A percentile compares a stretch with the other conserved stretches of the same genome.
phyloP scores from a whole-genome alignment of 2,329 filamentous ascomycete genomes.

The Penicillium expansum region DNA sequence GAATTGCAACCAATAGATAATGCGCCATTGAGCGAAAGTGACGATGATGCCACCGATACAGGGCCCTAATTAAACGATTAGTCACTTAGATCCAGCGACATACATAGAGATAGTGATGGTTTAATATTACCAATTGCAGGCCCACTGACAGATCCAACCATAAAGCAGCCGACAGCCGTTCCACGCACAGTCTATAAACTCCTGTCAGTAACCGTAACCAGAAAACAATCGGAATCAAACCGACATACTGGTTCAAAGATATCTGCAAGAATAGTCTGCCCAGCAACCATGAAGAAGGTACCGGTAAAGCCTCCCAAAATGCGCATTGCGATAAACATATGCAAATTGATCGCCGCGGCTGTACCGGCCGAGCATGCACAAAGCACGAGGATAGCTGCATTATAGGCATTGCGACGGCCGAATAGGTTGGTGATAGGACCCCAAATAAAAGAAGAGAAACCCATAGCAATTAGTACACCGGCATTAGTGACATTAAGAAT shows the following conservation, averaged over 20 bases:
- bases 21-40: conserved; percentile 69
- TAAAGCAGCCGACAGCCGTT: conserved; percentile 46
- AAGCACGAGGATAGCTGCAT: conserved; percentile 34
- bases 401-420: conserved; percentile 34
- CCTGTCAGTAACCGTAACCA: neutral
- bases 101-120: neutral
- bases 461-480: conserved; percentile 40
- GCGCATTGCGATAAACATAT: conserved; percentile 38
- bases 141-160: conserved; percentile 44
- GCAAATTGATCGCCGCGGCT: conserved; percentile 31
- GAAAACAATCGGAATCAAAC: neutral
- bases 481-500: conserved; percentile 39
- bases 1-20: conserved; percentile 76
- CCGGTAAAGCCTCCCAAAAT: conserved; percentile 38
- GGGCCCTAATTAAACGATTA: conserved; percentile 28
- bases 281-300: conserved; percentile 41
- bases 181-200: conserved; percentile 37
- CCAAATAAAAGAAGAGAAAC: conserved; percentile 39
- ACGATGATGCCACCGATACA: conserved; percentile 77
- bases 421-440: conserved; percentile 31
- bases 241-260: conserved; percentile 37
- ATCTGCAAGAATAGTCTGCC: conserved; percentile 41
- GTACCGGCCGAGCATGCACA: conserved; percentile 34
- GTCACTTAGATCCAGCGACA: neutral
- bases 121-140: conserved; percentile 40